Percentiles rank a stretch among this genome's conserved stretches.
Conservation (phyloP, 2,329 filamentous ascomycete species). For the Alternaria sp. region DNA sequence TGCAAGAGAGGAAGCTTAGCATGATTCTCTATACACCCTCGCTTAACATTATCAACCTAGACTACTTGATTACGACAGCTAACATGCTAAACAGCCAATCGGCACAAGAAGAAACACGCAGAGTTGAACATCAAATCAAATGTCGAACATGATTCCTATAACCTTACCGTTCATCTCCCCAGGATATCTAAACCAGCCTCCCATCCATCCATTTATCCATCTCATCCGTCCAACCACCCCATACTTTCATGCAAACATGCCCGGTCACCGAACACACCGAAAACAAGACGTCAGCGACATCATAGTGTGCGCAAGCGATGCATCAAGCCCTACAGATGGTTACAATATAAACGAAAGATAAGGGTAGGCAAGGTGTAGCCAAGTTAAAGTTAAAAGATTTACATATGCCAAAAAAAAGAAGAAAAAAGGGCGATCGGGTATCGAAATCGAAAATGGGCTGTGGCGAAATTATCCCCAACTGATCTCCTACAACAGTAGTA, state of each 20-base stretch:
- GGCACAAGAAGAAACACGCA: not conserved
- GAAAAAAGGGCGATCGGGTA: conserved; percentile 14
- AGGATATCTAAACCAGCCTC: conserved; percentile 1
- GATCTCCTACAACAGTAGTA: not conserved
- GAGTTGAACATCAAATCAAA: not conserved
- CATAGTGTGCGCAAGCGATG: conserved; percentile 4
- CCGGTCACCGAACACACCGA: not conserved
- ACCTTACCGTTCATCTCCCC: not conserved
- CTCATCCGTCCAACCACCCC: too few relatives aligned
- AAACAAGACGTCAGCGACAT: conserved; percentile 3
- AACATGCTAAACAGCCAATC: not conserved
- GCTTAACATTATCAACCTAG: not conserved
- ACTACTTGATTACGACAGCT: not conserved
- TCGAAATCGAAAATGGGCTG: conserved; percentile 13
- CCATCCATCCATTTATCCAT: not conserved
- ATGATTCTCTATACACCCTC: not conserved
- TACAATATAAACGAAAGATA: conserved; percentile 5
- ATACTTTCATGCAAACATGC: conserved; percentile 4
- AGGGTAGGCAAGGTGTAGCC: not conserved
- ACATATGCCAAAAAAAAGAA: conserved; percentile 1
- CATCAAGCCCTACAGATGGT: conserved; percentile 1
- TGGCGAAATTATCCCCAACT: conserved; percentile 7
- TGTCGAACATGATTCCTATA: conserved; percentile 4
- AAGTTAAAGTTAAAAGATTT: not conserved
- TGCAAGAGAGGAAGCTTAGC: not conserved